phyloP scores from a whole-genome alignment of 2,329 filamentous ascomycete genomes.

The Emmonsia crescens region DNA sequence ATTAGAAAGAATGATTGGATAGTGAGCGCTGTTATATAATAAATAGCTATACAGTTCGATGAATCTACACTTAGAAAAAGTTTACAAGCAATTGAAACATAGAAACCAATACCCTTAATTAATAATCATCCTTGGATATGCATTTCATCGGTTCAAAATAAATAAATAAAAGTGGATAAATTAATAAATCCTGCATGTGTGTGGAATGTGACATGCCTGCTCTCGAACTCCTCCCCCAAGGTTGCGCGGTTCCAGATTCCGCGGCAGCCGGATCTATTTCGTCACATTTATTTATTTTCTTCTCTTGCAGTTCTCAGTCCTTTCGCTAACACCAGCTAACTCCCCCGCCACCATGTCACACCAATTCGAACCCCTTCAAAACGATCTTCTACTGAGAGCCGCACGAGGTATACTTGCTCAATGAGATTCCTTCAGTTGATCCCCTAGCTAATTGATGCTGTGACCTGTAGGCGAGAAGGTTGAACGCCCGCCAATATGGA shows the following conservation, averaged over 20 bases:
- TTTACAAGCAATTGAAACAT: not conserved
- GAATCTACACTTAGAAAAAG: not conserved
- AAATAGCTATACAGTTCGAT: not conserved
- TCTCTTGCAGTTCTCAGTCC: not conserved
- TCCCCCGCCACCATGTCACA: constrained; percentile 10
- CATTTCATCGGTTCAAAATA: not conserved
- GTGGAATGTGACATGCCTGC: not conserved
- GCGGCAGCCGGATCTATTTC: not conserved
- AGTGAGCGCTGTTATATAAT: not conserved
- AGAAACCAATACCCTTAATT: not conserved
- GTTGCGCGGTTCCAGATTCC: not conserved
- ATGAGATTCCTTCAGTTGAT: not conserved
- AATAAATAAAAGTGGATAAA: not conserved
- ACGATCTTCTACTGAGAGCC: constrained; percentile 82
- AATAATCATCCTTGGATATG: not conserved
- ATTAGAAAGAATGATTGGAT: not conserved
- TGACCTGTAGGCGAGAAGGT: constrained; percentile 62
- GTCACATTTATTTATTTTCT: not conserved
- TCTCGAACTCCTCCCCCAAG: not conserved
- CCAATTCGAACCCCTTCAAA: constrained; percentile 70
- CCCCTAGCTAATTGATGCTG: not conserved
- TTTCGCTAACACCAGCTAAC: not conserved
- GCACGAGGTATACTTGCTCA: constrained; percentile 58
- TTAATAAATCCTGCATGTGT: not conserved
- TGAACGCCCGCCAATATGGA: constrained; percentile 91